Percentiles rank a stretch among this genome's conserved stretches.
phyloP scores from a whole-genome alignment of 441 rosid genomes.

The Gossypium laxum region DNA sequence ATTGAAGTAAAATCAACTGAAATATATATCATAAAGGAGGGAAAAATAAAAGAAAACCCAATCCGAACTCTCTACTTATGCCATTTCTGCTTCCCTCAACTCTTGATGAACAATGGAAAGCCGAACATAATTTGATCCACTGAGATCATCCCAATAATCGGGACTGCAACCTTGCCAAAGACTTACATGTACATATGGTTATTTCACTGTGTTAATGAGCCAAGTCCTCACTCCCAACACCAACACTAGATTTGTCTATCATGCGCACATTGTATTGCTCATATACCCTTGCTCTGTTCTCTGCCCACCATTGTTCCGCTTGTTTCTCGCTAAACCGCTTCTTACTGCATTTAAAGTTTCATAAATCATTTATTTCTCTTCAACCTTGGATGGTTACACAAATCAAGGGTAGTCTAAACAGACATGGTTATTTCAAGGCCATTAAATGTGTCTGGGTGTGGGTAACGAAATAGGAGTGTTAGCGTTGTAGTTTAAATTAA shows the following conservation, averaged over 20 bases:
- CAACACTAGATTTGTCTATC: slow-evolving; percentile 57
- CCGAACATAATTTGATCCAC: slow-evolving; percentile 23
- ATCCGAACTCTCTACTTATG: slow-evolving; percentile 26
- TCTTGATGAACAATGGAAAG: slow-evolving; percentile 21
- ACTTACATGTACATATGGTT: slow-evolving; percentile 27
- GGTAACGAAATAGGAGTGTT: not conserved
- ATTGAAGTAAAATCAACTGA: slow-evolving; percentile 12
- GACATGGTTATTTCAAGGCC: not conserved
- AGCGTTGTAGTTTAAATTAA: not conserved
- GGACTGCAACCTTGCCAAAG: slow-evolving; percentile 22
- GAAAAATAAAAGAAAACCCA: slow-evolving; percentile 13
- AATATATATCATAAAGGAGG: not conserved
- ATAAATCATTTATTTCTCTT: not conserved
- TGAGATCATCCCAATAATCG: slow-evolving; percentile 18
- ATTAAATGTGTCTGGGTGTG: not conserved
- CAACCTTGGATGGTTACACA: not conserved
- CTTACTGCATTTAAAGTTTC: slow-evolving; percentile 44
- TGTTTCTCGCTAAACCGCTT: slow-evolving; percentile 83
- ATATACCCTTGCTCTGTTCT: slow-evolving; percentile 77
- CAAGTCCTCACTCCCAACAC: slow-evolving; percentile 57
- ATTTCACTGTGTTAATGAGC: slow-evolving; percentile 33
- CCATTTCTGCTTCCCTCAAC: slow-evolving; percentile 22
- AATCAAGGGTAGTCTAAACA: not conserved
- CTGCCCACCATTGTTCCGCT: slow-evolving; percentile 97
- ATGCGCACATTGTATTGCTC: slow-evolving; percentile 71